Evolutionary conservation across 2,329 filamentous ascomycete species (phyloP).

Genomic region (Colletotrichum sp.): DNA sequence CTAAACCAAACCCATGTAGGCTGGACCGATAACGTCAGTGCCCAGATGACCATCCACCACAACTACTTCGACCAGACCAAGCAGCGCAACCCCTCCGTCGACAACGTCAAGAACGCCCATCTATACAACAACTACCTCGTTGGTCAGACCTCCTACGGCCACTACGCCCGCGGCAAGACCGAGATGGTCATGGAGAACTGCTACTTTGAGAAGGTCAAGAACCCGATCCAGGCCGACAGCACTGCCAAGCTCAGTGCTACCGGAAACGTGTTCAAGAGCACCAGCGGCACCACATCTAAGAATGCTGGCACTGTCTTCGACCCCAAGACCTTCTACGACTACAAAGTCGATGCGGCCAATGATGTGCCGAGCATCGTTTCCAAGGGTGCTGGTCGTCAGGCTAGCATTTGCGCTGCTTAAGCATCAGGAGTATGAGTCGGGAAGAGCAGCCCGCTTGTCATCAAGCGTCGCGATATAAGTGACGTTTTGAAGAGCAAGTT

Average conservation of each 20-base stretch:
- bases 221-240: slow-evolving; percentile 24
- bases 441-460: neutral
- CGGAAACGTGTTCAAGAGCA: slow-evolving; percentile 22
- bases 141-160: slow-evolving; percentile 27
- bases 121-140: slow-evolving; percentile 32
- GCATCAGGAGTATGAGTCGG: too few species aligned
- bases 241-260: slow-evolving; percentile 15
- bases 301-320: slow-evolving; percentile 18
- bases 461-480: neutral
- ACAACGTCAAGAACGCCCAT: slow-evolving; percentile 29
- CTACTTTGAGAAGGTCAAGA: slow-evolving; percentile 27
- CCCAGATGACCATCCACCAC: slow-evolving; percentile 29
- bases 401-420: slow-evolving; percentile 24
- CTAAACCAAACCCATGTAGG: slow-evolving; percentile 1
- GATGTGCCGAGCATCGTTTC: slow-evolving; percentile 26
- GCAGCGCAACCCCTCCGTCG: slow-evolving; percentile 29
- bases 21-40: slow-evolving; percentile 29
- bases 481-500: neutral
- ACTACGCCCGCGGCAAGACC: slow-evolving; percentile 28
- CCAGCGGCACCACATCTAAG: slow-evolving; percentile 7
- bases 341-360: slow-evolving; percentile 21
- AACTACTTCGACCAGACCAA: slow-evolving; percentile 28
- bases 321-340: slow-evolving; percentile 20
- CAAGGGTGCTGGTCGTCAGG: slow-evolving; percentile 25
- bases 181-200: slow-evolving; percentile 30